Conservation (phyloP, 1,284 basidiomycete species). For the Rhizoctonia solani region DNA sequence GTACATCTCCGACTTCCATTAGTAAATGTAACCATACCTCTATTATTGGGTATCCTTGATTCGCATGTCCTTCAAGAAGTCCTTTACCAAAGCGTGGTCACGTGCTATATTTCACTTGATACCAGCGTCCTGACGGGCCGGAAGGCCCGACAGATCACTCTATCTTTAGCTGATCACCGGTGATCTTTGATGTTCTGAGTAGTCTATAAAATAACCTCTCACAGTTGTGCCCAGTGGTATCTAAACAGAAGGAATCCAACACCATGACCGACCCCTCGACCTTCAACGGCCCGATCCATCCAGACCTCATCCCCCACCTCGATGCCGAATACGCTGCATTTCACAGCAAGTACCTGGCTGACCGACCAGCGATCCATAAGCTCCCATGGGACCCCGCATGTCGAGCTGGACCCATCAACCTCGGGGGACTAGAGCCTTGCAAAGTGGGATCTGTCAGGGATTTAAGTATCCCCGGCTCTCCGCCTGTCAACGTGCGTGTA, state of each 20-base stretch:
- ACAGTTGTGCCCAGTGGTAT: background rate
- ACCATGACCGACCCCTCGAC: background rate
- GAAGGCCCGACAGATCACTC: background rate
- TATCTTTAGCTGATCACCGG: background rate
- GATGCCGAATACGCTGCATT: constrained; percentile 66
- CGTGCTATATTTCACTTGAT: no score
- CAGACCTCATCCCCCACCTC: constrained; percentile 57
- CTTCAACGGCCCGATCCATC: constrained; percentile 58
- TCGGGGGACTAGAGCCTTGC: constrained; percentile 26
- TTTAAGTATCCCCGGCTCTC: background rate
- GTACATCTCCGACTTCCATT: no score
- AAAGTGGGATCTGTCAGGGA: constrained; percentile 17
- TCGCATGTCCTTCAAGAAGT: no score
- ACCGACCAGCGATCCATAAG: constrained; percentile 21
- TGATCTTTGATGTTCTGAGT: background rate
- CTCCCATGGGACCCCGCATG: constrained; percentile 30
- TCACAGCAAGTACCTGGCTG: constrained; percentile 53
- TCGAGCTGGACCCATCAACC: constrained; percentile 17
- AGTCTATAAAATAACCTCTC: background rate
- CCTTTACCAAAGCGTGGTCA: no score
- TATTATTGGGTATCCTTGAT: no score
- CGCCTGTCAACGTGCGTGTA: constrained; percentile 18
- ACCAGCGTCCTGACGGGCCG: background rate
- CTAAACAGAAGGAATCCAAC: background rate
- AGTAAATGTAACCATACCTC: no score